phyloP scores from a whole-genome alignment of 2,329 filamentous ascomycete genomes.

The Ceratocystis colombiana region DNA sequence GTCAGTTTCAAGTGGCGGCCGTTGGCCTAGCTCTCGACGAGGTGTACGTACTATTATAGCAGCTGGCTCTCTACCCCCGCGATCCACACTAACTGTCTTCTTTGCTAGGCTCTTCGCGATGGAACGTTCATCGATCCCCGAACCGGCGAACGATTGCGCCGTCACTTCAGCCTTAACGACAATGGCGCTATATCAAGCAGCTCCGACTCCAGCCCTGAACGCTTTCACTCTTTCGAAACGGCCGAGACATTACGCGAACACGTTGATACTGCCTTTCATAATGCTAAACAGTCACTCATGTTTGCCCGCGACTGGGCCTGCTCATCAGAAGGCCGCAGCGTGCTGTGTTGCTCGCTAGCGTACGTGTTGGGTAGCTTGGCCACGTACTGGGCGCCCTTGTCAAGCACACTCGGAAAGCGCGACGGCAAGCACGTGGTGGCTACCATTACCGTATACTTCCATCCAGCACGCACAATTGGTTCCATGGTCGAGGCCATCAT shows the following conservation, averaged over 20 bases:
- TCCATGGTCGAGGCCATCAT: constrained; percentile 82
- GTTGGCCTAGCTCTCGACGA: constrained; percentile 17
- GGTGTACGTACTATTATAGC: not conserved
- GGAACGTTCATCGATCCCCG: constrained; percentile 78
- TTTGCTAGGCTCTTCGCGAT: constrained; percentile 59
- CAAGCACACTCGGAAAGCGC: constrained; percentile 64
- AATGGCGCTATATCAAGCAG: constrained; percentile 30
- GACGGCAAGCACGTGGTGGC: constrained; percentile 92
- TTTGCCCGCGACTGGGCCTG: constrained; percentile 49
- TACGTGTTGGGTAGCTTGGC: constrained; percentile 79
- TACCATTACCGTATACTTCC: constrained; percentile 90
- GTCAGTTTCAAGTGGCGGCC: not conserved
- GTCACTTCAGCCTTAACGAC: constrained; percentile 59
- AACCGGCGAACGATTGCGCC: constrained; percentile 75
- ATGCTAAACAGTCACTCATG: constrained; percentile 34
- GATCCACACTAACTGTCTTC: not conserved
- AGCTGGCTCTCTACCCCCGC: not conserved
- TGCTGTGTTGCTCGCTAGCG: constrained; percentile 83
- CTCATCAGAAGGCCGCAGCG: constrained; percentile 65
- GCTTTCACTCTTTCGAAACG: constrained; percentile 33
- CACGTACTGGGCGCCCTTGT: constrained; percentile 67
- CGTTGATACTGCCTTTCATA: constrained; percentile 32
- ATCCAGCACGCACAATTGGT: constrained; percentile 74
- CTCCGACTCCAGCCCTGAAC: constrained; percentile 30
- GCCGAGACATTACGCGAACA: constrained; percentile 34